phyloP scores from a whole-genome alignment of 345 rosid species.

The Eucalyptus sp. region DNA sequence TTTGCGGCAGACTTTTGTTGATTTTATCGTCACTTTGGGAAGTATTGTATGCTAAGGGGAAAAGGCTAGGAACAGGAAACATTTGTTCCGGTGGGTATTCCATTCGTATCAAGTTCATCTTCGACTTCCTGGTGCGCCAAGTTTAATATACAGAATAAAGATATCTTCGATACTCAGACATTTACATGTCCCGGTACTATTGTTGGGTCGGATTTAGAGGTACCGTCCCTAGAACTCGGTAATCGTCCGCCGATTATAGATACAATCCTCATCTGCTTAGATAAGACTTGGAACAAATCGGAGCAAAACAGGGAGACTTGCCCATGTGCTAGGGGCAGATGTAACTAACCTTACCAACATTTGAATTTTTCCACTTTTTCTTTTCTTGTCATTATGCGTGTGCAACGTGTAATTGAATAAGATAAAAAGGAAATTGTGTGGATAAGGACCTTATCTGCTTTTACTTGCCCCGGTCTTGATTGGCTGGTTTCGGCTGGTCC shows the following conservation, averaged over 20 bases:
- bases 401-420: neutral
- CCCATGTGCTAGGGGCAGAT: neutral
- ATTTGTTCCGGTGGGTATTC: neutral
- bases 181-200: neutral
- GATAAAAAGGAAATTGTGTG: neutral
- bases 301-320: neutral
- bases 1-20: neutral
- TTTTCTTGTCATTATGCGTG: neutral
- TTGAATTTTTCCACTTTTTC: neutral
- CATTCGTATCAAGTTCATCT: neutral
- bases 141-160: neutral
- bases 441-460: neutral
- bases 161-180: neutral
- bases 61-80: neutral
- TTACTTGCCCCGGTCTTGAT: neutral
- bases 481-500: neutral
- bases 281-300: neutral
- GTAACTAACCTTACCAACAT: neutral
- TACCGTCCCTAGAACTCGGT: neutral
- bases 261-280: neutral
- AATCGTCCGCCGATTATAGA: rapidly evolving
- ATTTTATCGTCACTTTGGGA: neutral
- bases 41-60: neutral
- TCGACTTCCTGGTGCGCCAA: neutral
- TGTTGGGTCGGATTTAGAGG: rapidly evolving